Evolutionary conservation across 2,329 filamentous ascomycete species (phyloP), one percentile per base, ranked within the genome.

Genomic region (Colletotrichum falcatum): DNA sequence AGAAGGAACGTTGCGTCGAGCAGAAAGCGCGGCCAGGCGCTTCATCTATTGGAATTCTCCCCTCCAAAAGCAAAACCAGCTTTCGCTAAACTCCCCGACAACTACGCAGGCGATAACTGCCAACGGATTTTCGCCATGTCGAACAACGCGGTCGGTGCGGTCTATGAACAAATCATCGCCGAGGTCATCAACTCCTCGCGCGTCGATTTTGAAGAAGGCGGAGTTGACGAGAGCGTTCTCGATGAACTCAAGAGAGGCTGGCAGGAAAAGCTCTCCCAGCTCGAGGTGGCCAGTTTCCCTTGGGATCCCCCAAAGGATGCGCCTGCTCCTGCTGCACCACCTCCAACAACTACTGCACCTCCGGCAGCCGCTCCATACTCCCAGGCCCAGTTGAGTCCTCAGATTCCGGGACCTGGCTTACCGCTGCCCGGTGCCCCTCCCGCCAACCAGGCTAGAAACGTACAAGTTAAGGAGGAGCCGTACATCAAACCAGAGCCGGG

Each of bases 151-250:
- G 88, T 90, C 85, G 96, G 96, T 77, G 83, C 85, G 75, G 91
- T 98, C 78, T 99, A 98, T 82, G 86, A 91, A 81, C 84, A 87
- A 77, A 91, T 93, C 81, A 93, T 93, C 79, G 86, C 91, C 73
- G 94, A 96, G 83, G 94, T 99, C 79, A 94, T 98, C 82, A 92
- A 95, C 76, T 92, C 93, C 75, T 98, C 95, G 78, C 89, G 93
- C 78, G 93, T 95, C 78, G 96, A 98, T 83, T 98, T 99, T 80
- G 96, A 99, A 81, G 96, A 99, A 83, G 94, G 92, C 76, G 96
- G 96, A 77, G 92, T 98, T 74, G 94, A 97, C 77, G 92, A 95
- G 80, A 86, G 89, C 76, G 95, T 95, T 61, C 85, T 99, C 77
- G 90, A 95, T 75, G 94, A 97, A 81, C 86, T 99, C 86, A 76